Evolutionary conservation across 805 yeast species (phyloP).

Genomic region (Wickerhamia fluorescens): DNA sequence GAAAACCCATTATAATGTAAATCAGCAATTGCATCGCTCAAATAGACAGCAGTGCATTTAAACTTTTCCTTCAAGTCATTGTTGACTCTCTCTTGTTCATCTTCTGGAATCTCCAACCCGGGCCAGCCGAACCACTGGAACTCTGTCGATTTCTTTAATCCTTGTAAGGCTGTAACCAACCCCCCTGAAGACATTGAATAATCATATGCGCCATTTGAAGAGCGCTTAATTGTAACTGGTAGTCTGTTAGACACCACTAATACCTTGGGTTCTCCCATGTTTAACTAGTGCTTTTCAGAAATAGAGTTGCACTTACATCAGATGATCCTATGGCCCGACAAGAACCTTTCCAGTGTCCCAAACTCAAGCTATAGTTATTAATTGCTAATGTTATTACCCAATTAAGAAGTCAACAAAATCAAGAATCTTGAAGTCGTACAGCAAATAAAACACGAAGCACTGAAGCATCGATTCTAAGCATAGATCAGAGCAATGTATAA

Average conservation of each 20-base stretch:
- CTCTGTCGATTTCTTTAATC: conserved; percentile 71
- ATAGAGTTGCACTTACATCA: no score
- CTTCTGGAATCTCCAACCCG: conserved; percentile 69
- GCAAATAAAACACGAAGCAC: no score
- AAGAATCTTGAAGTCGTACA: no score
- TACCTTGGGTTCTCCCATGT: conserved; percentile 53
- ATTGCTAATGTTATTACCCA: no score
- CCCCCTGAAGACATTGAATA: conserved; percentile 97
- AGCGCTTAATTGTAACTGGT: conserved; percentile 83
- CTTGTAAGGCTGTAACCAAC: conserved; percentile 90
- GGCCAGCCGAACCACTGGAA: conserved; percentile 99
- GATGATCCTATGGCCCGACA: no score
- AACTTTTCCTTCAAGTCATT: conserved; percentile 67
- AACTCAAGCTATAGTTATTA: no score
- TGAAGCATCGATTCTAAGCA: no score
- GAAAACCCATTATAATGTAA: conserved; percentile 94
- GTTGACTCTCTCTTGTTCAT: conserved; percentile 63
- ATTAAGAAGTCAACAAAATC: background rate
- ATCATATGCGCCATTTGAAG: conserved; percentile 56
- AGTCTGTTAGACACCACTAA: conserved; percentile 90
- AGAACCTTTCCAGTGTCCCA: no score
- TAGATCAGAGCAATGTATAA: conserved; percentile 35
- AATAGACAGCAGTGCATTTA: conserved; percentile 83
- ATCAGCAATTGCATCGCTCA: conserved; percentile 87
- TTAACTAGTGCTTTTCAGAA: no score